Evolutionary conservation across 2,329 filamentous ascomycete genomes (phyloP).

Genomic region (Fusarium tuaranense): DNA sequence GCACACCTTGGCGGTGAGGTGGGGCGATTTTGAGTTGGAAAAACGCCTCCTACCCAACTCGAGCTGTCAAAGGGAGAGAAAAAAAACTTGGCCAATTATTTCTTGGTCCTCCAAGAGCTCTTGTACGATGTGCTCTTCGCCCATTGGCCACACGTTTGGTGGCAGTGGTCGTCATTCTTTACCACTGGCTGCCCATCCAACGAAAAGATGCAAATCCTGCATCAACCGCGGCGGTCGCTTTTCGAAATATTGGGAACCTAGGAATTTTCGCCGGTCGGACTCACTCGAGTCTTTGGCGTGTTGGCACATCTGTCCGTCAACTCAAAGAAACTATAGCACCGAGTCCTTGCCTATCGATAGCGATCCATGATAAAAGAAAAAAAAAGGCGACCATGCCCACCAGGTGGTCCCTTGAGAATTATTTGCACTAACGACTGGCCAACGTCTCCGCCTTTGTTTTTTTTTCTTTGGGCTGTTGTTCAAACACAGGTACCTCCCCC

Average conservation of each 20-base stretch:
- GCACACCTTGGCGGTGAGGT: background rate
- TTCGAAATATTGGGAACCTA: background rate
- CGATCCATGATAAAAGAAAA: constrained; percentile 7
- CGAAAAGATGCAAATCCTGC: background rate
- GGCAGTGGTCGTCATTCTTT: background rate
- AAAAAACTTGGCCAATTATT: constrained; percentile 4
- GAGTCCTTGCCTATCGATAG: background rate
- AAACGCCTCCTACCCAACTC: background rate
- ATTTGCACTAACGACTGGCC: constrained; percentile 27
- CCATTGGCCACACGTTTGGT: background rate
- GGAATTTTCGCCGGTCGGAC: background rate
- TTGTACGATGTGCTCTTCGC: background rate
- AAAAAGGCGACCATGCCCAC: constrained; percentile 4
- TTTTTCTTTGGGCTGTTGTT: constrained; percentile 30
- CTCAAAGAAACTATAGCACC: background rate
- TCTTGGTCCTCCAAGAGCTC: constrained; percentile 2
- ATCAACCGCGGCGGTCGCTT: background rate
- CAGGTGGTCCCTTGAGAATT: constrained; percentile 16
- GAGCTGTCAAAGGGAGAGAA: background rate
- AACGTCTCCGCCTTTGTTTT: constrained; percentile 36
- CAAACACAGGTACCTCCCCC: constrained; percentile 15
- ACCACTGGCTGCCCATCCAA: background rate
- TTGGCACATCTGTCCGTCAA: background rate
- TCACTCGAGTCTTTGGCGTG: background rate
- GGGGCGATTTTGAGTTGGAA: background rate